Evolutionary conservation across 2,329 filamentous ascomycete genomes (phyloP).

Genomic region (Ophiobolus disseminans): DNA sequence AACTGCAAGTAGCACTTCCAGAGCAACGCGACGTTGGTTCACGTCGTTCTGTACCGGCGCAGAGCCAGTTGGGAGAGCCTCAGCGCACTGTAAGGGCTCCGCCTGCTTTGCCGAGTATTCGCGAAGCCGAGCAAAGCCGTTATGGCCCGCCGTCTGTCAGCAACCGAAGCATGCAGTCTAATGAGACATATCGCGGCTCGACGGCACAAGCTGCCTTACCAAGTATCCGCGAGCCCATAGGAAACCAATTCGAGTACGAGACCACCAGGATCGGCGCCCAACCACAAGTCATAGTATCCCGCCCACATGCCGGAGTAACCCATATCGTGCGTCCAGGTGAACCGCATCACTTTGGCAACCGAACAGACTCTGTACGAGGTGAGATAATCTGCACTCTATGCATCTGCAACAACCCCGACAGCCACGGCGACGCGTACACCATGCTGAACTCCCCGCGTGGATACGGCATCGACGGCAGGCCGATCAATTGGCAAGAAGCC

Average conservation of each 20-base stretch:
- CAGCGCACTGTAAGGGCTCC: background rate
- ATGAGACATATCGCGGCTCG: no score
- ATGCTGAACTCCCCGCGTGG: slow-evolving; percentile 1
- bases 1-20: background rate
- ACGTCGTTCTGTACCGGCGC: background rate
- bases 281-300: background rate
- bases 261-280: no score
- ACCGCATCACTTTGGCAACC: slow-evolving; percentile 1
- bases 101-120: no score
- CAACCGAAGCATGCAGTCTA: background rate
- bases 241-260: no score
- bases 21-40: background rate
- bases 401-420: background rate
- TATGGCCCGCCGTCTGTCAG: background rate
- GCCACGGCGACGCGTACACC: slow-evolving; percentile 4
- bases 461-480: background rate
- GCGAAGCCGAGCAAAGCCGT: background rate
- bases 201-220: no score
- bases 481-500: slow-evolving; percentile 3
- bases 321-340: background rate
- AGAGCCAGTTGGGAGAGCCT: background rate
- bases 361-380: background rate
- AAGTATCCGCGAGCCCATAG: no score
- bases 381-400: slow-evolving; percentile 1
- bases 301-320: background rate